These are phyloP conservation scores for Nicotiana paniculata DNA, from an alignment of 257 asterid species.

Conservation along the genomic window DNA sequence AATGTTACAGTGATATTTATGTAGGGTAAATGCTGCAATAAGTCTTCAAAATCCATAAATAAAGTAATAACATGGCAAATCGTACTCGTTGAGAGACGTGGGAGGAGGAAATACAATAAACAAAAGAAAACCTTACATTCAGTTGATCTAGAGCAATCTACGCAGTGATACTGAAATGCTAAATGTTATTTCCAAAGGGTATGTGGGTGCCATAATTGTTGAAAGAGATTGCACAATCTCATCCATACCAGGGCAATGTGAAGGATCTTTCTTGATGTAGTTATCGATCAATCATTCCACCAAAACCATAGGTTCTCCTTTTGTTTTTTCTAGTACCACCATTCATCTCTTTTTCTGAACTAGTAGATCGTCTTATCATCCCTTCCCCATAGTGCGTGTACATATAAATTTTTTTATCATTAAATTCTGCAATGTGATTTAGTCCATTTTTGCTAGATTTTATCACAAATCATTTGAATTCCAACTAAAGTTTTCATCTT, in stretches of 20 bases:
- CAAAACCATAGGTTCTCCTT: too few relatives aligned
- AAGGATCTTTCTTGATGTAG: slow-evolving; percentile 62
- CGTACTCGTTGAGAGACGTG: not conserved
- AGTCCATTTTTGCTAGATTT: too few relatives aligned
- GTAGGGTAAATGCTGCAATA: not conserved
- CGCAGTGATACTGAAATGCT: slow-evolving; percentile 28
- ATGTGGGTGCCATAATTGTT: slow-evolving; percentile 32
- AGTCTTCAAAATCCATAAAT: not conserved
- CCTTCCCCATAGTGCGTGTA: too few relatives aligned
- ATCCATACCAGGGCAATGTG: slow-evolving; percentile 63
- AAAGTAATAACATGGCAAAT: not conserved
- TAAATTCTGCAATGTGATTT: too few relatives aligned
- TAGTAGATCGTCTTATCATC: too few relatives aligned
- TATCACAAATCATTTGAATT: too few relatives aligned
- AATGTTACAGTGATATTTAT: not conserved
- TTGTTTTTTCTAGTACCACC: too few relatives aligned
- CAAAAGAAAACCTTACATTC: not conserved
- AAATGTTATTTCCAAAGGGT: slow-evolving; percentile 48
- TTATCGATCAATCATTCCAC: slow-evolving; percentile 28
- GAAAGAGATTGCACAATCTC: slow-evolving; percentile 58
- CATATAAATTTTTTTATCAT: too few relatives aligned
- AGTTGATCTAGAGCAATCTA: slow-evolving; percentile 24
- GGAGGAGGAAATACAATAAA: not conserved
- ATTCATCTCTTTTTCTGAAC: too few relatives aligned
- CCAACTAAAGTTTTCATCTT: too few relatives aligned